Evolutionary conservation across 768 basidiomycete species (phyloP), one percentile per base, ranked within the genome.

Genomic region (Suillus americanus): DNA sequence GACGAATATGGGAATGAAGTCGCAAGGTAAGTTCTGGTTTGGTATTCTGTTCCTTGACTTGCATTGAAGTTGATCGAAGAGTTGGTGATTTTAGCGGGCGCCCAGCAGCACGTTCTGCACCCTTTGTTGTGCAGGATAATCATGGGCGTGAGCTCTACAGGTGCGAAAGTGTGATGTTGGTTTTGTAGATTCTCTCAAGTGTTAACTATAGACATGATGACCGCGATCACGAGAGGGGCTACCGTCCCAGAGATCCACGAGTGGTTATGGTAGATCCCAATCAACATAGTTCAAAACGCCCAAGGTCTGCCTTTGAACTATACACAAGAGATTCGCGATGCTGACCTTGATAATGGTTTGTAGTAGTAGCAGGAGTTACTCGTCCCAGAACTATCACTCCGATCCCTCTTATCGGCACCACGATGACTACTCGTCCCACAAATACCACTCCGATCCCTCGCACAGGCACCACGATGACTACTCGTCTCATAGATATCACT

Each of bases 1-100:
- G 89, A 90, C 69, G 84, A 86, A 67, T 74, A 80, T 23, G 89
- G 89, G 25, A 83, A 85, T 62, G 87, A 87, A 69, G 85, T 89
- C 30, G 83, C 84, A 3, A 84, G 89, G 89, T 86, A 75, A 62
- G 70, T 20, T 41, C 18, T 41, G 2, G 56, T 41, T 40, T 40
- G 9, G 28, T 28, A 1, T 41, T 59, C 18, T 28, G 10, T 20
- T 13, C 25, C 9, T 10, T 20, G 25, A 3, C 57, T 41, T 41
- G 40, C 40, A 37, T 40, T 28, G 25, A 41, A 7, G 38, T 28
- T 41, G 40, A 51, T 65, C 57, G 18, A 61, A 88, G 86, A 69
- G 83, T 87, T 23, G 86, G 85, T 9, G 82, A 86, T 62, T 86
- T 85, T 67, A 75, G 66, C 37, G 69, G 71, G 62, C 74, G 74